phyloP scores from a whole-genome alignment of 352 stramenopile genomes.

The Pythium sp. region DNA sequence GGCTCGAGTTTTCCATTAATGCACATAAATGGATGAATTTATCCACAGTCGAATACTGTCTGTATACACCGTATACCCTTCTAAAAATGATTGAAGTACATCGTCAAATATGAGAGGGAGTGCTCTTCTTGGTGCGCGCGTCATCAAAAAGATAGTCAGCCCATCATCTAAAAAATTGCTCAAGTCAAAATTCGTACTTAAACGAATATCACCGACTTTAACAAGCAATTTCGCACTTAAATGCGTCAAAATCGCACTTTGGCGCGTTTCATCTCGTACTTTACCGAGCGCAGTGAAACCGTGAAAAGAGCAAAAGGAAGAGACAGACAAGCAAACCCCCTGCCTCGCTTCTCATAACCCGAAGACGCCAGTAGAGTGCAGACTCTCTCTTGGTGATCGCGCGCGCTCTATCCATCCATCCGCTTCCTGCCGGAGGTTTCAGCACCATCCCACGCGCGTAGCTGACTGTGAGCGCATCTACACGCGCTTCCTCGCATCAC shows the following conservation, averaged over 20 bases:
- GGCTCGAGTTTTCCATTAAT: too few relatives aligned
- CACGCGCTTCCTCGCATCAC: neutral
- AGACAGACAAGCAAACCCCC: slow-evolving; percentile 3
- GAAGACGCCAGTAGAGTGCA: neutral
- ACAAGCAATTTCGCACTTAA: neutral
- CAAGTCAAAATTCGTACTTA: neutral
- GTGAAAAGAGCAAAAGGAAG: neutral
- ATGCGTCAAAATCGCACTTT: too few relatives aligned
- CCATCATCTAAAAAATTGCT: neutral
- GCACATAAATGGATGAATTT: too few relatives aligned
- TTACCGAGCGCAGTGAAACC: neutral
- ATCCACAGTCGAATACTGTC: too few relatives aligned
- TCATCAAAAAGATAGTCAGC: too few relatives aligned
- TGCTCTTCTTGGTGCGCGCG: too few relatives aligned
- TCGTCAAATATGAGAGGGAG: too few relatives aligned
- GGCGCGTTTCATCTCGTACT: neutral
- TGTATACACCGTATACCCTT: too few relatives aligned
- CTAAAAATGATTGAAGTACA: too few relatives aligned
- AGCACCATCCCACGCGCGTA: neutral
- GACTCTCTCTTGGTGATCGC: neutral
- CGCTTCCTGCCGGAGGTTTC: neutral
- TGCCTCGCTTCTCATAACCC: slow-evolving; percentile 3
- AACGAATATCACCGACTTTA: neutral
- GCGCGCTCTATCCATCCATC: neutral
- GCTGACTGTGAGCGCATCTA: neutral